Evolutionary conservation across 306 rosid species (phyloP).

Genomic region (Quercus glauca): DNA sequence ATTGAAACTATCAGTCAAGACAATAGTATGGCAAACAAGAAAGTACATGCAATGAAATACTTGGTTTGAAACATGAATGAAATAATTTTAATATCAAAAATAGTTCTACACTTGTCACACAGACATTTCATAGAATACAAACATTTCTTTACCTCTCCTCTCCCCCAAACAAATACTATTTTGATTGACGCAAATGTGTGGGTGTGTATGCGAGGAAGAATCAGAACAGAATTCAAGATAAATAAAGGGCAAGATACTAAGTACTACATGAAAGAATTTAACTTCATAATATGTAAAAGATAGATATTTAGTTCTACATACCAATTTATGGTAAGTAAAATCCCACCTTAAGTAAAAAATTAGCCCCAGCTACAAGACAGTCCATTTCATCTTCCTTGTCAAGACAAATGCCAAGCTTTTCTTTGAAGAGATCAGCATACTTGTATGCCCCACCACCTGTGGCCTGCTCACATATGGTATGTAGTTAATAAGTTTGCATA

Average conservation of each 20-base stretch:
- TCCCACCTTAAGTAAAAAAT: conserved; percentile 92
- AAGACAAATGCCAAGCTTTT: conserved; percentile 69
- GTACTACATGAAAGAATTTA: conserved; percentile 2
- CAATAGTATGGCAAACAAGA: conserved; percentile 17
- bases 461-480: conserved; percentile 61
- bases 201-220: not conserved
- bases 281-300: not conserved
- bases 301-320: conserved; percentile 8
- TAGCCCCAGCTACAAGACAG: conserved; percentile 95
- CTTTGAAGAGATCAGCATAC: conserved; percentile 75
- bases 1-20: conserved; percentile 10
- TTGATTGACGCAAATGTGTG: not conserved
- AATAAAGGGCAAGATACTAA: conserved; percentile 11
- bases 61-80: conserved; percentile 1
- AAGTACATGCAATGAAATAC: conserved; percentile 10
- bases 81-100: not conserved
- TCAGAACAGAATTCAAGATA: not conserved
- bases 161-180: not conserved
- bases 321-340: conserved; percentile 16
- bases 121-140: not conserved
- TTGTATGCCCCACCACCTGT: conserved; percentile 95
- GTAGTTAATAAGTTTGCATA: conserved; percentile 24
- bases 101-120: not conserved
- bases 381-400: conserved; percentile 97
- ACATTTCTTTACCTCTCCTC: not conserved